A percentile compares a stretch with the other conserved stretches of the same genome.
Evolutionary conservation across 331 rosid species (phyloP).

Genomic region (Arachis monticola): DNA sequence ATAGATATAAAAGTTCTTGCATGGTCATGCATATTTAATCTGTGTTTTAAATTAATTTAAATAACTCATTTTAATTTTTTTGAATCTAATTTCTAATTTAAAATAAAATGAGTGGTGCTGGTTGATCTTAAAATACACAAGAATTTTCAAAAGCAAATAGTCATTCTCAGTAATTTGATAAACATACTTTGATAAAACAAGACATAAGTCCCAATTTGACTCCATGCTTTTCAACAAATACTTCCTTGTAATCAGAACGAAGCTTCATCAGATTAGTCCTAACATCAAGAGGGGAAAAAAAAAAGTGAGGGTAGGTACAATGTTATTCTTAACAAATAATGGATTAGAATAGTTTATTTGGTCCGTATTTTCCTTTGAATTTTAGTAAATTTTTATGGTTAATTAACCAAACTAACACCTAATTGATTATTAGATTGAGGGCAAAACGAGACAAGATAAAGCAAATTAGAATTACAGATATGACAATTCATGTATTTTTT

Average conservation of each 20-base stretch:
- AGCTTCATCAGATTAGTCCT: constrained; percentile 96
- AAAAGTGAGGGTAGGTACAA: constrained; percentile 43
- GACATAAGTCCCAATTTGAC: constrained; percentile 94
- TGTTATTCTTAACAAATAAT: neutral
- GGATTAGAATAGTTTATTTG: constrained; percentile 2
- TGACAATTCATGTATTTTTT: too few species aligned
- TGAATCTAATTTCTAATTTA: too few species aligned
- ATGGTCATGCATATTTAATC: constrained; percentile 4
- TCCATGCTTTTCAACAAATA: constrained; percentile 86
- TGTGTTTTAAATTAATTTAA: too few species aligned
- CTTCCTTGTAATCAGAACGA: constrained; percentile 88
- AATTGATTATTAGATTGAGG: too few species aligned
- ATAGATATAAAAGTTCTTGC: constrained; percentile 3
- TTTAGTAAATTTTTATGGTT: neutral
- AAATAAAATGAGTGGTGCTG: too few species aligned
- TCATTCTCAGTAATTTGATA: constrained; percentile 32
- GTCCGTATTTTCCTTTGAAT: neutral
- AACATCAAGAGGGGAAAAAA: constrained; percentile 25
- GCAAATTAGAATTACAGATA: too few species aligned
- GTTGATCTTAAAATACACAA: too few species aligned
- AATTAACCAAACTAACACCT: too few species aligned
- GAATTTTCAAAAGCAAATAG: neutral
- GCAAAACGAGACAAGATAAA: too few species aligned
- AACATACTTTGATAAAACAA: constrained; percentile 75
- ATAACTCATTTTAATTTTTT: too few species aligned